phyloP scores from a whole-genome alignment of 164 flowering plant genomes.

The Vitis riparia region DNA sequence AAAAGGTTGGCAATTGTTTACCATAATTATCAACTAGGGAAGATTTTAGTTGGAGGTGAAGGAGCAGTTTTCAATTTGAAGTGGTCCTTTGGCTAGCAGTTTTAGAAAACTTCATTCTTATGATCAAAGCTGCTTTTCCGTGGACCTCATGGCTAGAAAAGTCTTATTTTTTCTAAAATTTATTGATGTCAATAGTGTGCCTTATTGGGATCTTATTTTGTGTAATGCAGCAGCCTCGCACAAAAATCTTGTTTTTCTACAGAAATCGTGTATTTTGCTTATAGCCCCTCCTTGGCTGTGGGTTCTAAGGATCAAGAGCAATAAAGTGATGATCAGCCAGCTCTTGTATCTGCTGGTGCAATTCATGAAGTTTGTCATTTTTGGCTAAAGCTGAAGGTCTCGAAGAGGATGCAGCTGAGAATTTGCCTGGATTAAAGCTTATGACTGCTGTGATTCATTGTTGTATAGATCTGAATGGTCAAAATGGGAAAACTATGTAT shows the following conservation, averaged over 20 bases:
- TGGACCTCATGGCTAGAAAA: background rate
- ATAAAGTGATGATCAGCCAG: too few species aligned
- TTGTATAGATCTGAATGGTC: too few species aligned
- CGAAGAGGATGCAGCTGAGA: too few species aligned
- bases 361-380: too few species aligned
- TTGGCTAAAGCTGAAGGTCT: too few species aligned
- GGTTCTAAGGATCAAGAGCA: background rate
- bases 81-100: background rate
- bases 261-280: background rate
- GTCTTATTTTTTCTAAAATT: background rate
- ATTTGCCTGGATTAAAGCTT: too few species aligned
- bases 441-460: too few species aligned
- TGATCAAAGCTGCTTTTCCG: background rate
- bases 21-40: background rate
- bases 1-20: too few species aligned
- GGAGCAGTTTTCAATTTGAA: background rate
- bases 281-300: background rate
- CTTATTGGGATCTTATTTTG: background rate
- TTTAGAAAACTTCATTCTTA: background rate
- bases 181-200: background rate
- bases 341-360: too few species aligned
- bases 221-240: background rate
- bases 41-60: background rate
- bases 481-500: too few species aligned
- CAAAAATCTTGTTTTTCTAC: background rate